phyloP scores from a whole-genome alignment of 163 green algal genomes.

The Chloroidium sp. region DNA sequence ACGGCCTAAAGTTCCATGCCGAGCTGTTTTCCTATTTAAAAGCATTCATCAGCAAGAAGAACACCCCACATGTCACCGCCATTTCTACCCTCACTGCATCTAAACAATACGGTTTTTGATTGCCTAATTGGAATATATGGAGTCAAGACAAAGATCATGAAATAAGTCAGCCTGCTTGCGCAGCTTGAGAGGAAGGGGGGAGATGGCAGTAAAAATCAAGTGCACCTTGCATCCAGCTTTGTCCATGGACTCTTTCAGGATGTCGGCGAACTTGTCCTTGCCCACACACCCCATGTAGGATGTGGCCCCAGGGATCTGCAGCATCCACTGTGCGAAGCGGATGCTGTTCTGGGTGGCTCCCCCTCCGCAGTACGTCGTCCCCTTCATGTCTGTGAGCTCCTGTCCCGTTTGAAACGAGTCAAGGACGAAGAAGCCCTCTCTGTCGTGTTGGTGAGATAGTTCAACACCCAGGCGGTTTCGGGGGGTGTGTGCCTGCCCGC shows the following conservation, averaged over 20 bases:
- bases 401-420: neutral
- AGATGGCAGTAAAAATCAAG: neutral
- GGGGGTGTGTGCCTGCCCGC: neutral
- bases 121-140: neutral
- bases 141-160: neutral
- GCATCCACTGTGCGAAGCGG: constrained; percentile 96
- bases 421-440: neutral
- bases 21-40: too few species aligned
- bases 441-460: neutral
- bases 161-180: neutral
- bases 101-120: too few species aligned
- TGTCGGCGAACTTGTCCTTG: constrained; percentile 80
- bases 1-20: too few species aligned
- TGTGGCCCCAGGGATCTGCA: constrained; percentile 68
- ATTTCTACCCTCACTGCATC: too few species aligned
- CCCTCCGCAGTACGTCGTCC: constrained; percentile 93
- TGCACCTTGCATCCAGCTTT: too few species aligned
- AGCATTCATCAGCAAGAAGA: too few species aligned
- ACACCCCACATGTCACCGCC: too few species aligned
- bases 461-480: neutral
- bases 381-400: constrained; percentile 59
- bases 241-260: constrained; percentile 55
- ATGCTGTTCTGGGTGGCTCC: constrained; percentile 97
- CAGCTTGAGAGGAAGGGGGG: neutral
- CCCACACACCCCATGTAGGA: constrained; percentile 96